phyloP scores from a whole-genome alignment of 1,139 yeast species.

The Sugiyamaella japonica region DNA sequence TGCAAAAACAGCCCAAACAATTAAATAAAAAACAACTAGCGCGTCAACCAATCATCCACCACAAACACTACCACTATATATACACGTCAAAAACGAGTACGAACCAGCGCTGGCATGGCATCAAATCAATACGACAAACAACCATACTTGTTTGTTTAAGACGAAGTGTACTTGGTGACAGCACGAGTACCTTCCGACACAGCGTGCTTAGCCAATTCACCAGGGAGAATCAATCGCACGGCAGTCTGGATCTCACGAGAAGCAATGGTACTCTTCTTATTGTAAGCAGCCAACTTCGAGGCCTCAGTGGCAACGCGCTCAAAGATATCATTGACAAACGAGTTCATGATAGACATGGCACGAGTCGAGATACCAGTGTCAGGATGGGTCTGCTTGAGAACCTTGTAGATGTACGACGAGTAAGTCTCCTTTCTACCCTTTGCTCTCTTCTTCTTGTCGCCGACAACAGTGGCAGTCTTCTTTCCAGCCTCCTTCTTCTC shows the following conservation, averaged over 20 bases:
- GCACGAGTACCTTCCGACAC: conserved; percentile 99
- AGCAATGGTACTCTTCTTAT: conserved; percentile 98
- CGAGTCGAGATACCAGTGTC: conserved; percentile 99
- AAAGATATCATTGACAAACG: conserved; percentile 83
- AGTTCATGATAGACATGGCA: conserved; percentile 99
- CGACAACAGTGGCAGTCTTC: conserved; percentile 75
- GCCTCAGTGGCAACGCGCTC: conserved; percentile 85
- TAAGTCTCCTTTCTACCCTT: conserved; percentile 99
- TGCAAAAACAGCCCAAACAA: conserved; percentile 2
- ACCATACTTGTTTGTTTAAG: conserved; percentile 27
- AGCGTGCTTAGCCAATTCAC: conserved; percentile 99
- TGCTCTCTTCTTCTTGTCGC: conserved; percentile 89
- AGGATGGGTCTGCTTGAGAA: conserved; percentile 98
- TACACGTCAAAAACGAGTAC: too few species aligned
- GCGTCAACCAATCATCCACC: background rate
- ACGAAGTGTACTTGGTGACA: conserved; percentile 96
- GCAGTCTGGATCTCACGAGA: conserved; percentile 99
- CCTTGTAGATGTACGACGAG: conserved; percentile 98
- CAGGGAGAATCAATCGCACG: conserved; percentile 97
- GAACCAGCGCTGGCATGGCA: too few species aligned
- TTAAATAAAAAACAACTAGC: conserved; percentile 16
- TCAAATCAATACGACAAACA: background rate
- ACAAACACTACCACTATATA: conserved; percentile 9
- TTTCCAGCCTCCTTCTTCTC: conserved; percentile 95
- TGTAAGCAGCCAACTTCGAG: conserved; percentile 98